Evolutionary conservation across 176 grass and related monocot species (phyloP), one percentile per base, ranked within the genome.

Genomic region (Dendrocalamus sinicus): DNA sequence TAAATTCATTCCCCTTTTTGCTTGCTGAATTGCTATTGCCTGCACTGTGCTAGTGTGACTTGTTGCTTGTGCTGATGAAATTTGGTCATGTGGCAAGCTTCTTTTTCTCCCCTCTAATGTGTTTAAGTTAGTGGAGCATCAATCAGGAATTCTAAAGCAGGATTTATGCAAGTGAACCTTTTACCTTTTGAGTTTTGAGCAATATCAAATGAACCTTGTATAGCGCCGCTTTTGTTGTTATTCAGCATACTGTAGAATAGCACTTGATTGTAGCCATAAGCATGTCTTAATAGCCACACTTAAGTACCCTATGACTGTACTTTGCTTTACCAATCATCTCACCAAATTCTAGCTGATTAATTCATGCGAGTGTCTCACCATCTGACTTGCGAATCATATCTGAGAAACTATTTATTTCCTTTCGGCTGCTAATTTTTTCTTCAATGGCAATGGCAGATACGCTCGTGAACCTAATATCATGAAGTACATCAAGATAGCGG

Each of bases 401-500:
- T 55, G 19, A 46, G 73, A 57, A 66, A 32, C 30, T 37, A 20
- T 30, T 16, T 6, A 15, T 47, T 64, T 68, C 12, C 47, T 81
- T 70, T 84, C 24, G 0, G 16, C 3, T 81, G 44, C 26, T 76
- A 57, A 92, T 77, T 68, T n/a, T 43, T 81, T 75, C 61, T 89
- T 71, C 32, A 47, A 60, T 73, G 39, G 40, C 40, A 79, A 55
- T 91, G 78, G 82, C 86, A 99, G 97, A 81, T 91, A 93, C 81
- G 89, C 79, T 50, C 87, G 82, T 22, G 94, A 99, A 84, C 90
- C 90, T 65, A 99, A 81, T 79, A 99, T 99, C 77, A 99, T 99
- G 94, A 99, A 62, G 87, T 96, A 99, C 81, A 85, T 96, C 86
- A 99, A 99, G 76, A 94, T 96, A 91, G 97, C 97, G 13, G 90